Evolutionary conservation across 148 eudicot species (phyloP).

Genomic region (Pharnaceum exiguum): DNA sequence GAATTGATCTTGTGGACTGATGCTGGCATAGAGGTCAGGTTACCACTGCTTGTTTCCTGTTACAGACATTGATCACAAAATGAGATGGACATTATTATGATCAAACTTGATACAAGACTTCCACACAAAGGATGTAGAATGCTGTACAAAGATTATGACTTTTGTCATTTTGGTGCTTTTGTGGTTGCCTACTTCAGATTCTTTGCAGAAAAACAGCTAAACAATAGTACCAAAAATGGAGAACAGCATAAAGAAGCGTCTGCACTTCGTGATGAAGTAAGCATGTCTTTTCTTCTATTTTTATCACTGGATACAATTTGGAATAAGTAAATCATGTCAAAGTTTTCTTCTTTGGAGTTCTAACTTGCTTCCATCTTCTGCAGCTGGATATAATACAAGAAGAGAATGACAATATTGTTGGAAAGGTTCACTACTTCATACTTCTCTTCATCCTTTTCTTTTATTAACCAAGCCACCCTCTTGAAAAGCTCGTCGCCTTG

Average conservation of each 20-base stretch:
- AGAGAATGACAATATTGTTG: slow-evolving; percentile 59
- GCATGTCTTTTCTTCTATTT: background rate
- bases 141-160: too few species aligned
- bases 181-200: slow-evolving; percentile 53
- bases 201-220: slow-evolving; percentile 44
- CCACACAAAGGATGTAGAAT: too few species aligned
- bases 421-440: slow-evolving; percentile 43
- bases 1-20: too few species aligned
- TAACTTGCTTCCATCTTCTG: slow-evolving; percentile 10
- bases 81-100: too few species aligned
- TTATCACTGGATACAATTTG: too few species aligned
- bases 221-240: slow-evolving; percentile 33
- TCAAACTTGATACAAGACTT: too few species aligned
- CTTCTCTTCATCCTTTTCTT: slow-evolving; percentile 1
- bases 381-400: slow-evolving; percentile 94
- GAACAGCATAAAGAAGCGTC: slow-evolving; percentile 68
- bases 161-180: too few species aligned
- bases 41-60: too few species aligned
- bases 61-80: too few species aligned
- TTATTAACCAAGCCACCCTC: background rate
- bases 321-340: too few species aligned
- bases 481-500: too few species aligned
- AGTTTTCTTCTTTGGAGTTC: background rate
- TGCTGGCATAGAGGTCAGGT: too few species aligned
- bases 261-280: slow-evolving; percentile 79